Evolutionary conservation across 2,329 filamentous ascomycete species (phyloP), one percentile per base, ranked within the genome.

Genomic region (Microascus cirrosus): DNA sequence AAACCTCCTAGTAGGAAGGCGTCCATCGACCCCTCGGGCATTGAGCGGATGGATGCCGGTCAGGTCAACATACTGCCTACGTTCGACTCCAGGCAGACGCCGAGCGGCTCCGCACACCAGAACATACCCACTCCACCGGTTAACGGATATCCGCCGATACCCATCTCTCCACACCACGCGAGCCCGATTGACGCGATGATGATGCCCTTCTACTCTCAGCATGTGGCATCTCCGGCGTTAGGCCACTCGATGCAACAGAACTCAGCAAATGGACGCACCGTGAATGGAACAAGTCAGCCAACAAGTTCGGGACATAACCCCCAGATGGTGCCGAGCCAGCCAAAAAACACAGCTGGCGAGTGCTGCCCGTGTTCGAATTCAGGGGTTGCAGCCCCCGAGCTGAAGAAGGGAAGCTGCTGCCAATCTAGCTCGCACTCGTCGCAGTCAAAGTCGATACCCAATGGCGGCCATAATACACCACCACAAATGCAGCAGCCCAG

Each of bases 21-120:
- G 58, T 79, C 79, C 0, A 75, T 80, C 62, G 80, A 81, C 60
- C 68, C 74, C 0, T 65, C 70, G 2, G 73, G 71, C 11, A 66
- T 84, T 18, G 73, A 77, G 54, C 74, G 79, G 59, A 81, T 83
- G 70, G 77, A 83, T 61, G 70, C 74, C n/a, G 75, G 68, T 61
- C 76, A 75, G 59, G 65, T 81, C 59, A 83, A 81, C 63, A 68
- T 82, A 54, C 58, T 78, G 53, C 67, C 73, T 2, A n/a, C 45
- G 10, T 25, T 39, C 12, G 48, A 39, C 45, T 11, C 45, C 7
- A 52, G 55, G 22, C 50, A 57, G 8, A 57, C 55, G 34, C 45
- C 28, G 8, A 57, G 42, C 48, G 48, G 55, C 15, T 36, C 36
- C 15, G n/a, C 20, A 15, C 50, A 35, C 13, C 55, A 56, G 18